phyloP scores from a whole-genome alignment of 257 asterid species.

The Gynochthodes officinalis region DNA sequence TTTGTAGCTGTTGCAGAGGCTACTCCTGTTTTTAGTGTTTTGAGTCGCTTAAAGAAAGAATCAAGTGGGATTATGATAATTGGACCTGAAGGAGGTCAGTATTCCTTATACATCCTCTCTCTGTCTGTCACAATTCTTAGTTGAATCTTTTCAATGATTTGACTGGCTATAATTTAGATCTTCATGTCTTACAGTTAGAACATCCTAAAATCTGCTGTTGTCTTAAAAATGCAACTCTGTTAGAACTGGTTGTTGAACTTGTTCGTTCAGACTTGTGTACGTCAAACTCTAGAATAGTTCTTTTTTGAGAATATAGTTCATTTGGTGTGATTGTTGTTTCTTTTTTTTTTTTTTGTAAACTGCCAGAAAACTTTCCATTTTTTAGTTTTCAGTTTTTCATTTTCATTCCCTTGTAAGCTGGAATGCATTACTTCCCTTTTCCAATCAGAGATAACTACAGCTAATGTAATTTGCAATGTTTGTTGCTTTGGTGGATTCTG shows the following conservation, averaged over 20 bases:
- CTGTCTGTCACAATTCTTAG: neutral
- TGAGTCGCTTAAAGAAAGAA: constrained; percentile 44
- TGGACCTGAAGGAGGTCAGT: constrained; percentile 99
- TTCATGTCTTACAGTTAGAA: neutral
- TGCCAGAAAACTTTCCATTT: no score
- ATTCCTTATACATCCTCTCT: neutral
- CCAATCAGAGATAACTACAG: neutral
- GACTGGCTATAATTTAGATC: constrained; percentile 5
- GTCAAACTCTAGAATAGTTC: neutral
- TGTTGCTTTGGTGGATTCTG: neutral
- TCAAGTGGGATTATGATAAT: constrained; percentile 64
- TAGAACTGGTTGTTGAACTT: neutral
- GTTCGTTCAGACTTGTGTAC: neutral
- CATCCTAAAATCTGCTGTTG: neutral
- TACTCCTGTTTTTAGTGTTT: constrained; percentile 55
- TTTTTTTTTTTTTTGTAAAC: neutral
- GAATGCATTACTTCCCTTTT: neutral
- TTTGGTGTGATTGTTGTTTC: neutral
- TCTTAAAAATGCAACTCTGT: neutral
- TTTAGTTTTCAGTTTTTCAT: neutral
- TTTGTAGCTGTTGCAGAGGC: constrained; percentile 86
- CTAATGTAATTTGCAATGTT: neutral
- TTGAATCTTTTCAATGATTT: neutral
- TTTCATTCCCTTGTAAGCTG: neutral
- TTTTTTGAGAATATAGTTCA: neutral